Evolutionary conservation across 1,284 basidiomycete species (phyloP), one percentile per base, ranked within the genome.

Genomic region (Takashimella koratensis): DNA sequence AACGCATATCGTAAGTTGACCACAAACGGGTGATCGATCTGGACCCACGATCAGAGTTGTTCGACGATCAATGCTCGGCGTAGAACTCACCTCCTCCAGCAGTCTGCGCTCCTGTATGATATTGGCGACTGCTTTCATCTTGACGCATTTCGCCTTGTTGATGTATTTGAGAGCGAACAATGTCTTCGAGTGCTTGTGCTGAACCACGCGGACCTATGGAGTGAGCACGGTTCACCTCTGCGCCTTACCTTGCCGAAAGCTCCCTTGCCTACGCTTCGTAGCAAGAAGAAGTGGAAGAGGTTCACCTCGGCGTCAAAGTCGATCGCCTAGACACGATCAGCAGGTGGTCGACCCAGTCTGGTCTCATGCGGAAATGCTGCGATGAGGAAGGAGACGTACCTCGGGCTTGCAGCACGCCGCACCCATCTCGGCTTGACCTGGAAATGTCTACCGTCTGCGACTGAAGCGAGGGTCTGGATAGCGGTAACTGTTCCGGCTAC

Each of bases 101-200:
- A 97, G 76, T 40, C 91, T 80, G 41, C 93, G 83, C 76, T 97
- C 95, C 75, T 98, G 94, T 45, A 98, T 86, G 70, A 98, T 92
- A 74, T 98, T 98, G 43, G 91, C 86, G 26, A 97, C 92, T 1
- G 94, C 93, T 68, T 91, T 92, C 90, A 96, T 96, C 80, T 93
- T 94, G 61, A 96, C 90, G 70, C 93, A 97, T 81, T 95, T 95
- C 36, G 86, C 75, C 76, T 98, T 98, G 82, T 98, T 98, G 79
- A 98, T 98, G 78, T 98, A 98, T 77, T 98, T 98, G 74, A 98
- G 84, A 8, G 95, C 95, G 69, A 94, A 98, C 27, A 98, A 81
- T 22, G 92, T 88, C 58, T 90, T 88, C 16, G 90, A 89, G 77
- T 97, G 91, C 71, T 98, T 98, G 79, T 98, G 95, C 77, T 98